Percentiles rank a stretch among this genome's conserved stretches.
These are phyloP conservation scores for Dissophora ornata DNA, from an alignment of 192 early-diverging fungal species.

Conservation along the genomic window DNA sequence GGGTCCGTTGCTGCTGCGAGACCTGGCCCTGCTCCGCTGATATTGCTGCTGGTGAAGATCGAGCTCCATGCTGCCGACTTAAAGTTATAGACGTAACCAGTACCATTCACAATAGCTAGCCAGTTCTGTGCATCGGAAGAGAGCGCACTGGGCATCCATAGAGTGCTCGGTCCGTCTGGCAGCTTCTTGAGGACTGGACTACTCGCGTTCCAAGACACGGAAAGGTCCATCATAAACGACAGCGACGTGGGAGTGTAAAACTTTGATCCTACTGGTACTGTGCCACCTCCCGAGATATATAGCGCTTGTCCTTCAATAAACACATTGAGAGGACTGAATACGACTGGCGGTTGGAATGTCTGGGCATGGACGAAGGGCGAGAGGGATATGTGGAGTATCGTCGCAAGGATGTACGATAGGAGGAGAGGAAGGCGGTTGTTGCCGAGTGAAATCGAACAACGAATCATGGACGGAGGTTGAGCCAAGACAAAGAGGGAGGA, in stretches of 20 bases:
- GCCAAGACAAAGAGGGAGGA: no score
- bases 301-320: not conserved
- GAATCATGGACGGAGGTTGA: no score
- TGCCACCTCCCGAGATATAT: not conserved
- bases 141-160: not conserved
- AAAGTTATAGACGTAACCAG: slow-evolving; percentile 7
- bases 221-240: not conserved
- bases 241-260: not conserved
- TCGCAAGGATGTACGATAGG: no score
- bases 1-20: slow-evolving; percentile 1
- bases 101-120: not conserved
- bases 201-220: slow-evolving; percentile 1
- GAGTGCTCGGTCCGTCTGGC: not conserved
- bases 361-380: not conserved
- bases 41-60: not conserved
- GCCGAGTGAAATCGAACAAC: no score
- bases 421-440: no score
- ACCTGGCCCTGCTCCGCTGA: not conserved
- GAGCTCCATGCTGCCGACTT: not conserved
- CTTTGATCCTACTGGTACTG: not conserved
- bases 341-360: not conserved
- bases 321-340: not conserved
- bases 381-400: not conserved
- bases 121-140: not conserved
- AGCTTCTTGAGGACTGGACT: slow-evolving; percentile 4